Evolutionary conservation across 495 filamentous ascomycete genomes (phyloP).

Genomic region (Penicillium robsamsonii): DNA sequence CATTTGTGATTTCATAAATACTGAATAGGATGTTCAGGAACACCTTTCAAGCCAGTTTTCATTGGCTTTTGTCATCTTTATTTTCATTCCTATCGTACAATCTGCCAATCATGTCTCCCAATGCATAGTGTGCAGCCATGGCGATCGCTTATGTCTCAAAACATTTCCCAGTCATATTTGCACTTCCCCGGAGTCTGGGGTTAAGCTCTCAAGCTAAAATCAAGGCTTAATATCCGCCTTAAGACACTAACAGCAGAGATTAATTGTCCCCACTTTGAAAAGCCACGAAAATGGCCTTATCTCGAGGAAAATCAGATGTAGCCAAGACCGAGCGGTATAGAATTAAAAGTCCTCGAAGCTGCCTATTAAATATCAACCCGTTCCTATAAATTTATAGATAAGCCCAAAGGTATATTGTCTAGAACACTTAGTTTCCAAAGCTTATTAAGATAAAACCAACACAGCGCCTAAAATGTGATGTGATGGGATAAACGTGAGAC

Average conservation of each 20-base stretch:
- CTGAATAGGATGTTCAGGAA: too few species aligned
- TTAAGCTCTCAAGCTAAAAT: neutral
- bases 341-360: too few species aligned
- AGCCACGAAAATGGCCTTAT: neutral
- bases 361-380: too few species aligned
- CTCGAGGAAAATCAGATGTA: too few species aligned
- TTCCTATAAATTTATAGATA: too few species aligned
- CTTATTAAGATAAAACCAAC: too few species aligned
- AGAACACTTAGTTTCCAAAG: too few species aligned
- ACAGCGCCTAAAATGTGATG: constrained; percentile 13
- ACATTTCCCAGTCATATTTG: too few species aligned
- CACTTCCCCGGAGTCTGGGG: neutral
- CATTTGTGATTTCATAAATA: too few species aligned
- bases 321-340: too few species aligned
- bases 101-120: constrained; percentile 1
- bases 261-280: neutral
- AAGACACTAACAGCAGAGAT: neutral
- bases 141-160: neutral
- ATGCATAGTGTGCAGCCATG: constrained; percentile 1
- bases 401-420: too few species aligned
- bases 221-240: neutral
- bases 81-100: neutral
- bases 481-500: constrained; percentile 27
- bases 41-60: too few species aligned
- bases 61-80: neutral